A percentile compares a stretch with the other conserved stretches of the same genome.
Evolutionary conservation across 2,329 filamentous ascomycete genomes (phyloP).

Genomic region (Epichloe aotearoae): DNA sequence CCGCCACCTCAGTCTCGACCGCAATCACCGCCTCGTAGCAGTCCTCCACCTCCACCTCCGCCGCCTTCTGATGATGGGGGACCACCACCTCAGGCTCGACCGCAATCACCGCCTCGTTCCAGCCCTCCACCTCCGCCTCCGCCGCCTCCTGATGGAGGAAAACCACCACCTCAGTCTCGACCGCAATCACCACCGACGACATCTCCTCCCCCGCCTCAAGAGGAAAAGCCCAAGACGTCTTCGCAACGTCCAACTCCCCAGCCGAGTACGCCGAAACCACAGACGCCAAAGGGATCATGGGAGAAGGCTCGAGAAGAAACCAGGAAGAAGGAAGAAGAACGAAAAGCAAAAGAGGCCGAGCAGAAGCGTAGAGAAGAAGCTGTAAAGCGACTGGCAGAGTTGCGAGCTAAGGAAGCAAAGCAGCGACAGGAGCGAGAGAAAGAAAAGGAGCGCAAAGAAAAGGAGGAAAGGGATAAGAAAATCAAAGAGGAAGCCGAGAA

Average conservation of each 20-base stretch:
- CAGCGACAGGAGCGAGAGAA: slow-evolving; percentile 31
- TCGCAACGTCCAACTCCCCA: slow-evolving; percentile 12
- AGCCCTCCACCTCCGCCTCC: not conserved
- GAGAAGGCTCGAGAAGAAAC: slow-evolving; percentile 58
- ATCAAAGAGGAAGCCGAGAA: slow-evolving; percentile 23
- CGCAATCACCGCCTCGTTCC: slow-evolving; percentile 3
- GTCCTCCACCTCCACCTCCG: not conserved
- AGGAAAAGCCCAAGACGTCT: slow-evolving; percentile 9
- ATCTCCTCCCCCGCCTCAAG: slow-evolving; percentile 4
- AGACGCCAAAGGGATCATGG: slow-evolving; percentile 39
- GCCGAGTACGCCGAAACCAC: slow-evolving; percentile 9
- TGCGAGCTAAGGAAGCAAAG: slow-evolving; percentile 41
- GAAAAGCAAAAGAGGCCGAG: slow-evolving; percentile 46
- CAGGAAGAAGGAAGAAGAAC: slow-evolving; percentile 48
- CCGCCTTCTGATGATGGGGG: not conserved
- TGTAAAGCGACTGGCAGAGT: slow-evolving; percentile 36
- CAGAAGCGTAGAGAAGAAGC: slow-evolving; percentile 45
- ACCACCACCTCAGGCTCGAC: slow-evolving; percentile 4
- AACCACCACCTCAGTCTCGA: not conserved
- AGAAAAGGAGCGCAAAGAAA: slow-evolving; percentile 24
- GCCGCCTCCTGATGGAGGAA: not conserved
- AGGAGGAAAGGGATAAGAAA: slow-evolving; percentile 22
- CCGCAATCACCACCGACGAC: not conserved
- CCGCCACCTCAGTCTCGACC: slow-evolving; percentile 5
- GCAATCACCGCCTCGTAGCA: not conserved